Percentiles rank a stretch among this genome's conserved stretches.
Conservation (phyloP, 176 grass and related monocot genomes). For the Hyparrhenia diplandra region DNA sequence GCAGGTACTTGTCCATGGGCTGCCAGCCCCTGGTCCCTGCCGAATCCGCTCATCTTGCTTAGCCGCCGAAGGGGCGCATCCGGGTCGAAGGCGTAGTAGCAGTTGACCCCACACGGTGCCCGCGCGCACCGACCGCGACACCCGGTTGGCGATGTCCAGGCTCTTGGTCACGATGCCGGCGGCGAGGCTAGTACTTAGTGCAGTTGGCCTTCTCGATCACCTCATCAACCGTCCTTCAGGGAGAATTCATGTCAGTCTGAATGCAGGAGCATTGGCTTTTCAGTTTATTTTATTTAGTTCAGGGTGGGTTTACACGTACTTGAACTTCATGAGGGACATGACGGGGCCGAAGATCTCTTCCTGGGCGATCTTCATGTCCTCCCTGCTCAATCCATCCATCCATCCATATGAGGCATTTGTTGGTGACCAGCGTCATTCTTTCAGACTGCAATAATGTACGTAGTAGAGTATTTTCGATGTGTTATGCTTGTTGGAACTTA, state of each 20-base stretch:
- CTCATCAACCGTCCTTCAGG: constrained; percentile 51
- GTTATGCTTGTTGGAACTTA: background rate
- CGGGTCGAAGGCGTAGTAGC: constrained; percentile 79
- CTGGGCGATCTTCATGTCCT: constrained; percentile 78
- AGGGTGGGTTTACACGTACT: constrained; percentile 19
- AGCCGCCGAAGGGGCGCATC: constrained; percentile 75
- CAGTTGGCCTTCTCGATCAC: constrained; percentile 77
- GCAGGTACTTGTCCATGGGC: constrained; percentile 76
- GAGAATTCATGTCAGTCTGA: background rate
- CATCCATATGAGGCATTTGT: background rate
- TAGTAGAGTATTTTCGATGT: background rate
- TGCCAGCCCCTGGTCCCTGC: constrained; percentile 66
- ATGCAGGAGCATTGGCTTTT: background rate
- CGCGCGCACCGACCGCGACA: constrained; percentile 65
- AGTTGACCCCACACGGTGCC: constrained; percentile 83
- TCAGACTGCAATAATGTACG: too few species aligned
- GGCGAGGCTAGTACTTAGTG: constrained; percentile 63
- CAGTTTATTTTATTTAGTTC: too few species aligned
- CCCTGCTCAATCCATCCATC: constrained; percentile 39
- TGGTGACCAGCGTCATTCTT: background rate
- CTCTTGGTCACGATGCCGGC: constrained; percentile 70
- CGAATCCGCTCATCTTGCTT: constrained; percentile 91
- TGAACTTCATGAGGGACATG: constrained; percentile 90
- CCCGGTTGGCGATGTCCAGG: constrained; percentile 59
- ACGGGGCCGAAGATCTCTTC: constrained; percentile 94